Evolutionary conservation across 129 eudicot species (phyloP).

Genomic region (Saposhnikovia divaricata): DNA sequence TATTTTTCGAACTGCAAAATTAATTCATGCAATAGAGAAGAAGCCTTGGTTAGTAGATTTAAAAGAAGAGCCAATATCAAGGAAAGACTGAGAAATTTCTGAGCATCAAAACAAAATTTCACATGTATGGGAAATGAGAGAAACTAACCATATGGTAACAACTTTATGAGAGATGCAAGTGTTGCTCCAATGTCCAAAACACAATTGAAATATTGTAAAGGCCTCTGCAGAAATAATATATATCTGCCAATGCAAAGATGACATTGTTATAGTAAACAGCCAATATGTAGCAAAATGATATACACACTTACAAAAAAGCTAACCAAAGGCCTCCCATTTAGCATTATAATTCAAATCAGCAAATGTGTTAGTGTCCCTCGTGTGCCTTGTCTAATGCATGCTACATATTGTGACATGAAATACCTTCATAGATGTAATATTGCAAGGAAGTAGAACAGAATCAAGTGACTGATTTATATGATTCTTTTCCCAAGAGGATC

Average conservation of each 20-base stretch:
- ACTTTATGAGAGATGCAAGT: neutral
- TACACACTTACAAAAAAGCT: neutral
- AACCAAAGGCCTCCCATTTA: neutral
- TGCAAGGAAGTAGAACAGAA: constrained; percentile 9
- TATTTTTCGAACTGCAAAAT: neutral
- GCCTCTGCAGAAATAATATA: neutral
- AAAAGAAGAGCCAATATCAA: neutral
- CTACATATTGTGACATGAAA: neutral
- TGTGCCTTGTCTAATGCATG: neutral
- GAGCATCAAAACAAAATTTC: too few relatives aligned
- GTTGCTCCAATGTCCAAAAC: neutral
- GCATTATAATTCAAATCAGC: neutral
- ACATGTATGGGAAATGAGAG: neutral
- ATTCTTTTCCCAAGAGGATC: constrained; percentile 34
- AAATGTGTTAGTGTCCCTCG: neutral
- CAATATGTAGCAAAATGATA: neutral
- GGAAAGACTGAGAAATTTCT: neutral
- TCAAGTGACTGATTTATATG: constrained; percentile 10
- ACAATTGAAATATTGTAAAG: neutral
- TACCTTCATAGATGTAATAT: constrained; percentile 1
- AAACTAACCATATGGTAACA: constrained; percentile 1
- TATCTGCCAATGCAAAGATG: neutral
- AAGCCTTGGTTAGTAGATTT: neutral
- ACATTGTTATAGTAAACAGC: neutral
- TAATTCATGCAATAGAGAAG: neutral